phyloP scores from a whole-genome alignment of 768 basidiomycete species.

The Vararia minispora region DNA sequence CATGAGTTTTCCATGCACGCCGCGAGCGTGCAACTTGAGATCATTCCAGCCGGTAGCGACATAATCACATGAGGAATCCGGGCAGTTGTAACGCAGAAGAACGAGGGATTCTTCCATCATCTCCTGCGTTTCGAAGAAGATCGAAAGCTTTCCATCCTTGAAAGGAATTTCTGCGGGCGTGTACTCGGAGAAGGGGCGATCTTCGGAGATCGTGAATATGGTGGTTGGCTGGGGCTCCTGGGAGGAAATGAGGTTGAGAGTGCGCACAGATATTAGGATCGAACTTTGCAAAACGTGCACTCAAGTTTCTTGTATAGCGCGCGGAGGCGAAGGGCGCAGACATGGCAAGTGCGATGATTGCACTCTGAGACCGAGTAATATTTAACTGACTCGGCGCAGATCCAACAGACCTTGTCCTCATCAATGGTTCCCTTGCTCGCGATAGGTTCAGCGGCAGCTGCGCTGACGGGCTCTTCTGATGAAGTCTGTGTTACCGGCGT shows the following conservation, averaged over 20 bases:
- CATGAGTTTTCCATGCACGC: constrained; percentile 62
- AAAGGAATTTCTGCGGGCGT: constrained; percentile 41
- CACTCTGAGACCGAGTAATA: constrained; percentile 85
- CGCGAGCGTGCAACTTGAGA: constrained; percentile 74
- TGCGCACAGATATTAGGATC: constrained; percentile 11
- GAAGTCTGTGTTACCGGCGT: background rate
- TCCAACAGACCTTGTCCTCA: constrained; percentile 62
- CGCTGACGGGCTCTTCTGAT: background rate
- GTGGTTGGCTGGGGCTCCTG: constrained; percentile 65
- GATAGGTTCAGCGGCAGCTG: constrained; percentile 1
- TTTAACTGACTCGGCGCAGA: constrained; percentile 90
- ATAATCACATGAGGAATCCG: constrained; percentile 72
- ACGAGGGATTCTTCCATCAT: constrained; percentile 94
- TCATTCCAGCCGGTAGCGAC: constrained; percentile 84
- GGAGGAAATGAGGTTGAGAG: background rate
- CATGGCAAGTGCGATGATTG: constrained; percentile 92
- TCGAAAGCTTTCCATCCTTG: constrained; percentile 63
- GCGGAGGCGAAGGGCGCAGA: constrained; percentile 78
- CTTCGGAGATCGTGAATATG: constrained; percentile 63
- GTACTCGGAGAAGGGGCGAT: constrained; percentile 50
- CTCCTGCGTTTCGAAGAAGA: constrained; percentile 81
- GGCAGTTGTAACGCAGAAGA: constrained; percentile 90
- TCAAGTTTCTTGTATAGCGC: constrained; percentile 90
- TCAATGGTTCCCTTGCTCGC: constrained; percentile 18
- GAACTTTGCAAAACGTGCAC: constrained; percentile 94